A percentile compares a stretch with the other conserved stretches of the same genome.
These are phyloP conservation scores for Colletotrichum orchidophilum DNA, from an alignment of 2,329 filamentous ascomycete species.

Conservation along the genomic window DNA sequence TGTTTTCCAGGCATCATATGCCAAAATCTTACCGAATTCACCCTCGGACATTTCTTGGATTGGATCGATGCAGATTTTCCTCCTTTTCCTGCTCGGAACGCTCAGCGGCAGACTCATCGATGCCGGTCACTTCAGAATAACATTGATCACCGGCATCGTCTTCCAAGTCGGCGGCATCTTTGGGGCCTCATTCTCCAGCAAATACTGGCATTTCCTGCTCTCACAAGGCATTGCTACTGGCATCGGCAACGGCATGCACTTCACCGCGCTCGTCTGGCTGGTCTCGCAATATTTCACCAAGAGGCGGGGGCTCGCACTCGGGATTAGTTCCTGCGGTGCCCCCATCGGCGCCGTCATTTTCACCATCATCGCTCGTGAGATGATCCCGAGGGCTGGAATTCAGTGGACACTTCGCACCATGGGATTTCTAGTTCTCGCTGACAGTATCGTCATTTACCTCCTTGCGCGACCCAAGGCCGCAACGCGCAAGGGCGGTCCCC, in stretches of 20 bases:
- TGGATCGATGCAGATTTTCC: slow-evolving; percentile 55
- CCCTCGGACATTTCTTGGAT: slow-evolving; percentile 56
- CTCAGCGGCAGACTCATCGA: slow-evolving; percentile 56
- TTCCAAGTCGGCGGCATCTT: slow-evolving; percentile 56
- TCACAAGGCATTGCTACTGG: slow-evolving; percentile 63
- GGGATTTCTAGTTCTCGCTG: slow-evolving; percentile 75
- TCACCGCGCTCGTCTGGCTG: slow-evolving; percentile 64
- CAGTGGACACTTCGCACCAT: slow-evolving; percentile 67
- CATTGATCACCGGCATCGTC: slow-evolving; percentile 48
- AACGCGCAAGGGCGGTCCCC: slow-evolving; percentile 3
- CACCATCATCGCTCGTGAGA: slow-evolving; percentile 60
- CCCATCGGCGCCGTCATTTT: slow-evolving; percentile 64
- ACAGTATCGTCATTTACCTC: slow-evolving; percentile 44
- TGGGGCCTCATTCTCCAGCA: slow-evolving; percentile 49
- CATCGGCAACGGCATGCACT: slow-evolving; percentile 62
- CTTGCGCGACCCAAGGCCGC: slow-evolving; percentile 14
- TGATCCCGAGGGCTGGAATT: slow-evolving; percentile 64
- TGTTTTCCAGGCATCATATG: slow-evolving; percentile 55
- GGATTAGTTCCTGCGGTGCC: slow-evolving; percentile 65
- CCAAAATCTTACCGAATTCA: slow-evolving; percentile 38
- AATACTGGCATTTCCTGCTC: slow-evolving; percentile 60
- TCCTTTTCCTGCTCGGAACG: slow-evolving; percentile 53
- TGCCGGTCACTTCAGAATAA: slow-evolving; percentile 52
- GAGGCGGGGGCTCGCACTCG: slow-evolving; percentile 63
- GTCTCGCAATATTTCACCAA: slow-evolving; percentile 68